Base-by-base conservation (phyloP, 176 grass and related monocot species). In the Aegilops umbellulata region DNA sequence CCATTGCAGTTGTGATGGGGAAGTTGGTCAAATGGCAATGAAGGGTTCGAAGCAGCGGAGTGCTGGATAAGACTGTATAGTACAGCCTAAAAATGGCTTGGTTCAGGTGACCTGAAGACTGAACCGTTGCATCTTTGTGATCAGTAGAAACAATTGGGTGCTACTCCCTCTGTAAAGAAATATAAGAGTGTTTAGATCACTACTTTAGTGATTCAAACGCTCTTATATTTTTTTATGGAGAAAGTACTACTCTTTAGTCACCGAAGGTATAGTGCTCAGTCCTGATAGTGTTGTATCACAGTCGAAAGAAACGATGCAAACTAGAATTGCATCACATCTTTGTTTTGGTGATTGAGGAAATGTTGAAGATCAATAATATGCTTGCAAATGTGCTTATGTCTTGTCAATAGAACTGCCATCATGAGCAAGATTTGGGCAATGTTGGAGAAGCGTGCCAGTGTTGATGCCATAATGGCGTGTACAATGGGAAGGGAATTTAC, bases 91-190 rank as follows among this genome's bases (percentile, higher is more conserved):
- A 30, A 63, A 75, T 6, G 16, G 24, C 15, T 44, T 51, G 69
- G 76, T 29, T 65, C 41, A 44, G 60, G 58, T 55, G 10, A 24
- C 63, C 41, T 80, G 30, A 25, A 62, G 36, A 69, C 9, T 65
- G 32, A 78, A 60, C 60, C 36, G 22, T 80, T 58, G 60, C 78
- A 49, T 27, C 17, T 64, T 77, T 82, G 36, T 86, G 65, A 79
- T 53, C 26, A 19, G n/a, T 16, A 71, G 17, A 86, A 77, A 69
- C 69, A 0, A 10, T 30, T 63, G 74, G n/a, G 23, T 47, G 35
- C 12, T 35, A 32, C 38, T 41, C 38, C 38, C 38, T 41, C 2
- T 41, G 8, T 41, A 10, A 41, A 41, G 38, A 41, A 41, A 41
- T 41, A 41, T 41, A 10, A 41, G 38, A 41, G 38, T 2, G 38